phyloP scores from a whole-genome alignment of 2,329 filamentous ascomycete genomes.

The Fusarium cicatricum region DNA sequence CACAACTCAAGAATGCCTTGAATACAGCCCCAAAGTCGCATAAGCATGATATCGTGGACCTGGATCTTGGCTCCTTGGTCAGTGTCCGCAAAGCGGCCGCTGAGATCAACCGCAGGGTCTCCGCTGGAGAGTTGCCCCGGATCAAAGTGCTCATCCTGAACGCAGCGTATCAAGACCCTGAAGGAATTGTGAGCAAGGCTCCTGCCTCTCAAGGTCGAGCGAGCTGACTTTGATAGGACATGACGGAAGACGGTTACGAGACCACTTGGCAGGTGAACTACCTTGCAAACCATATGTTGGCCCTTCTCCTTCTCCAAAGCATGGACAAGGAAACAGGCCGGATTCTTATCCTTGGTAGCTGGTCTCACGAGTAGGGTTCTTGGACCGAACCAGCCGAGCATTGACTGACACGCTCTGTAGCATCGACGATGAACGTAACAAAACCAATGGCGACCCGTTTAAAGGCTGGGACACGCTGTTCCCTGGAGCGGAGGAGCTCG shows the following conservation, averaged over 20 bases:
- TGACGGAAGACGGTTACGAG: slow-evolving; percentile 45
- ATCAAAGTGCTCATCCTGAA: slow-evolving; percentile 52
- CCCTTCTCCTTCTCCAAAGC: slow-evolving; percentile 45
- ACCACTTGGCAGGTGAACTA: slow-evolving; percentile 47
- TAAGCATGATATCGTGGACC: slow-evolving; percentile 44
- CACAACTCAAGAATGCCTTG: slow-evolving; percentile 40
- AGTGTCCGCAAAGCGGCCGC: slow-evolving; percentile 40
- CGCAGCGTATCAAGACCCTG: slow-evolving; percentile 42
- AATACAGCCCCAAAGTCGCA: slow-evolving; percentile 33
- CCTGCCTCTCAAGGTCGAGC: not conserved
- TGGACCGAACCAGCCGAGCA: not conserved
- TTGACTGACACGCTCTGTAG: slow-evolving; percentile 30
- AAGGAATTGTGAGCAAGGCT: slow-evolving; percentile 34
- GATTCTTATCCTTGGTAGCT: slow-evolving; percentile 45
- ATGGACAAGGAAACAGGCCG: slow-evolving; percentile 43
- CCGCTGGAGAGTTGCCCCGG: slow-evolving; percentile 46
- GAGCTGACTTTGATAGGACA: slow-evolving; percentile 32
- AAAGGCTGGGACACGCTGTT: slow-evolving; percentile 41
- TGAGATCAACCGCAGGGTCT: slow-evolving; percentile 43
- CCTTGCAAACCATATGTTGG: slow-evolving; percentile 43
- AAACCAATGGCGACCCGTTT: slow-evolving; percentile 32
- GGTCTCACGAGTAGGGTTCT: slow-evolving; percentile 46
- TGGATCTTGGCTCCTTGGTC: slow-evolving; percentile 45
- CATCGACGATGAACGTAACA: slow-evolving; percentile 42
- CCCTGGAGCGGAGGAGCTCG: slow-evolving; percentile 43